Evolutionary conservation across 257 asterid genomes (phyloP).

Genomic region (Lavandula angustifolia): DNA sequence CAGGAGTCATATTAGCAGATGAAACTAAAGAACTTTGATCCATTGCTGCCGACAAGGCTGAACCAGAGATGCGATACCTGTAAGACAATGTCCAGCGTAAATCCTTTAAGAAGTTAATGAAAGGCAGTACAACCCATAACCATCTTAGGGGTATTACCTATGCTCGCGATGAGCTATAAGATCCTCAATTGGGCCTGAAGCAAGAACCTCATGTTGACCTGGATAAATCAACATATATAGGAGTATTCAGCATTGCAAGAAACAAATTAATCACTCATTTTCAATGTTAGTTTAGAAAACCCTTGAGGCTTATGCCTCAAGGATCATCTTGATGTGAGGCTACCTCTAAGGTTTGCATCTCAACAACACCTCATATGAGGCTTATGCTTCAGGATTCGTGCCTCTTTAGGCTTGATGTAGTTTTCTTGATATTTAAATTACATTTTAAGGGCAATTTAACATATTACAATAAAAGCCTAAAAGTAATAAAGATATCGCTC

Average conservation of each 20-base stretch:
- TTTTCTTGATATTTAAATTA: too few relatives aligned
- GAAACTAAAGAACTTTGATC: conserved; percentile 75
- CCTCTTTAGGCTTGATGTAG: too few relatives aligned
- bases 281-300: too few relatives aligned
- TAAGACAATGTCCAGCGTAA: conserved; percentile 34
- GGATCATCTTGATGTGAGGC: too few relatives aligned
- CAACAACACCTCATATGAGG: too few relatives aligned
- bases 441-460: too few relatives aligned
- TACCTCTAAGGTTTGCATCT: too few relatives aligned
- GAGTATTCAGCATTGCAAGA: conserved; percentile 19
- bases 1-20: conserved; percentile 50
- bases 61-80: conserved; percentile 98
- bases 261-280: background rate
- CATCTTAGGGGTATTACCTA: conserved; percentile 51
- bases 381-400: too few relatives aligned
- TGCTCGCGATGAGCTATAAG: conserved; percentile 99
- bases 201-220: conserved; percentile 97
- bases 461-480: too few relatives aligned
- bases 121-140: conserved; percentile 21
- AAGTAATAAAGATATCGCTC: too few relatives aligned
- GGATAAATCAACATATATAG: conserved; percentile 30
- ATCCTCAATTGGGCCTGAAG: conserved; percentile 99
- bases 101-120: conserved; percentile 18
- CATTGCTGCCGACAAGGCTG: conserved; percentile 92
- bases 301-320: too few relatives aligned